Evolutionary conservation across 1,284 basidiomycete species (phyloP), one percentile per base, ranked within the genome.

Genomic region (Ganoderma boninense): DNA sequence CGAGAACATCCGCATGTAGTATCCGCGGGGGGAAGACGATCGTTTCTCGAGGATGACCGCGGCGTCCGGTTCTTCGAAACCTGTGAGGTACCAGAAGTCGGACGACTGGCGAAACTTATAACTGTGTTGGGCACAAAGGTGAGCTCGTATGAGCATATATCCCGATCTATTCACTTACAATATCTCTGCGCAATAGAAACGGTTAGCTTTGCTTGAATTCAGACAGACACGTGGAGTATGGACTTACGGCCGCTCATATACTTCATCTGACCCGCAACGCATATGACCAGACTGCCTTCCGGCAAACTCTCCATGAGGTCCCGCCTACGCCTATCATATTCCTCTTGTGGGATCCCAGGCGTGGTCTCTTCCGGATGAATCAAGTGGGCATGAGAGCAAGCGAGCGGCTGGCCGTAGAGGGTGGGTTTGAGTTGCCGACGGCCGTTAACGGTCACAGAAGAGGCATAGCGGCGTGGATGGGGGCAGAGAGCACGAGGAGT

Each of bases 41-140:
- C 91, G 92, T 79, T 93, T 73, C 94, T 95, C 91, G 49, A 98
- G 84, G 43, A 99, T 86, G 35, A 98, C 84, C 0, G 95, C 96
- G 16, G 97, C 90, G 71, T 98, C 94, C 0, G 97, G 95, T 80
- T 99, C 97, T 71, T 97, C 91, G 78, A 98, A 98, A 7, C 98
- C 97, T 0, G 97, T 97, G 14, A 98, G 85, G 79, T 98, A 98
- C 92, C 92, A 95, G 80, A 97, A 96, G 81, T 97, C 93, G 57
- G 96, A 97, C 0, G 91, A 90, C 82, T 98, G 97, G 49, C 97
- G 90, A 79, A 96, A 99, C 80, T 97, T 97, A 86, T 98, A 98
- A 81, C 96, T 97, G 42, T 23, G 43, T 13, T 23, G 1, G 13
- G 11, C 8, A 2, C 8, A 2, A 16, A 66, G 16, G 16, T 62